phyloP scores from a whole-genome alignment of 192 early-diverging fungal genomes.

The Coemansia sp. region DNA sequence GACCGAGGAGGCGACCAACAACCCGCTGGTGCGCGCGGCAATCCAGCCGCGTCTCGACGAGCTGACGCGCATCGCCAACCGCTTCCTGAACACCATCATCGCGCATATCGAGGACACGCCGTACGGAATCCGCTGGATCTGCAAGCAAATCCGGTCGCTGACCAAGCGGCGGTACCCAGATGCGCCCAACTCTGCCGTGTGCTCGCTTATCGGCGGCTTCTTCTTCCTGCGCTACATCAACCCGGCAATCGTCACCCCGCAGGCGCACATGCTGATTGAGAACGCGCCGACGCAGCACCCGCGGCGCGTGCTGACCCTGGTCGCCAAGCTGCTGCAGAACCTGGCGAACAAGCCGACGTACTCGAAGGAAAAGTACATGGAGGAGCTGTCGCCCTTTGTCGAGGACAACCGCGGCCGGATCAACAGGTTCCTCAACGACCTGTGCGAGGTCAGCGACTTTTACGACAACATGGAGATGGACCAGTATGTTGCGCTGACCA shows the following conservation, averaged over 20 bases:
- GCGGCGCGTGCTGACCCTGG: constrained; percentile 84
- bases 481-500: constrained; percentile 93
- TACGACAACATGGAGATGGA: constrained; percentile 97
- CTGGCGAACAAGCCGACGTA: constrained; percentile 92
- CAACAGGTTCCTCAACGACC: constrained; percentile 82
- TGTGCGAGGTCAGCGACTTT: constrained; percentile 94
- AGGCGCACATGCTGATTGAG: constrained; percentile 92
- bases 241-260: constrained; percentile 95
- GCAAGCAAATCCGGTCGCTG: constrained; percentile 92
- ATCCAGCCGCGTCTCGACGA: constrained; percentile 75
- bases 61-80: constrained; percentile 81
- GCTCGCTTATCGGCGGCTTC: constrained; percentile 95
- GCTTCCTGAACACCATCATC: constrained; percentile 85
- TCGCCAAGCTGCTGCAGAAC: constrained; percentile 93
- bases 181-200: constrained; percentile 80
- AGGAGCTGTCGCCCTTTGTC: constrained; percentile 82
- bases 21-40: constrained; percentile 81
- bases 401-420: constrained; percentile 83
- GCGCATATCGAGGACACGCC: constrained; percentile 79
- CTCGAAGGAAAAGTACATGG: constrained; percentile 90
- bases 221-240: constrained; percentile 97
- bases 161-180: constrained; percentile 92
- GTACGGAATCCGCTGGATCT: constrained; percentile 97
- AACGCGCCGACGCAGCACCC: constrained; percentile 73
- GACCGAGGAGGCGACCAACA: constrained; percentile 73